Percentiles rank a stretch among this genome's conserved stretches.
Conservation (phyloP, 2,329 filamentous ascomycete genomes). For the Decorospora gaudefroyi region DNA sequence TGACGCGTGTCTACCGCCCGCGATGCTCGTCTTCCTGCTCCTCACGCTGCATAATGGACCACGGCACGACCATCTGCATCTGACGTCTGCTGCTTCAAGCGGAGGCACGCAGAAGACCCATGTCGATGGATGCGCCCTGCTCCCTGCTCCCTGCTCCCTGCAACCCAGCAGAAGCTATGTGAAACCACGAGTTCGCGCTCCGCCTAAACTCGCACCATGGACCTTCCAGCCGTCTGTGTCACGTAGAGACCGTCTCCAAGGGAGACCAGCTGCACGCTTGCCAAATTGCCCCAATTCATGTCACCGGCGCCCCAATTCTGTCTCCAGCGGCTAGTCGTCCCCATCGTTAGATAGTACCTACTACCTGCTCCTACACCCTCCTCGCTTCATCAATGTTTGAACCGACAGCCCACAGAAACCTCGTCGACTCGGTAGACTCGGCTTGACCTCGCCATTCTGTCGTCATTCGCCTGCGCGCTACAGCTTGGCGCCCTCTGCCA, state of each 20-base stretch:
- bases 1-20: background rate
- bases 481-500: slow-evolving; percentile 35
- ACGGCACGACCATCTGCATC: slow-evolving; percentile 11
- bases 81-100: slow-evolving; percentile 25
- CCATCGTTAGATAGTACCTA: no score
- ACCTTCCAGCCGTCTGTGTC: slow-evolving; percentile 25
- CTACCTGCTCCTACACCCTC: no score
- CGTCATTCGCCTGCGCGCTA: slow-evolving; percentile 37
- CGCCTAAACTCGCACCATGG: slow-evolving; percentile 27
- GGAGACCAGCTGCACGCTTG: slow-evolving; percentile 25
- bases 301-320: no score
- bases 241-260: slow-evolving; percentile 33
- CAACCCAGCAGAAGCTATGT: slow-evolving; percentile 22
- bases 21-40: background rate
- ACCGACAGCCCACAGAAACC: no score
- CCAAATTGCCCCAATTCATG: no score
- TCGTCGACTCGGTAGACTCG: no score
- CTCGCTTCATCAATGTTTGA: no score
- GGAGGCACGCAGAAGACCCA: slow-evolving; percentile 28
- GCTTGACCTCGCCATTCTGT: slow-evolving; percentile 25
- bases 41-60: background rate
- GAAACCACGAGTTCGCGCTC: slow-evolving; percentile 35
- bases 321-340: no score
- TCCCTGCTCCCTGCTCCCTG: no score
- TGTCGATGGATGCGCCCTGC: slow-evolving; percentile 29